Conservation (phyloP, 2,329 filamentous ascomycete species). For the Penicillium aurantiogriseum region DNA sequence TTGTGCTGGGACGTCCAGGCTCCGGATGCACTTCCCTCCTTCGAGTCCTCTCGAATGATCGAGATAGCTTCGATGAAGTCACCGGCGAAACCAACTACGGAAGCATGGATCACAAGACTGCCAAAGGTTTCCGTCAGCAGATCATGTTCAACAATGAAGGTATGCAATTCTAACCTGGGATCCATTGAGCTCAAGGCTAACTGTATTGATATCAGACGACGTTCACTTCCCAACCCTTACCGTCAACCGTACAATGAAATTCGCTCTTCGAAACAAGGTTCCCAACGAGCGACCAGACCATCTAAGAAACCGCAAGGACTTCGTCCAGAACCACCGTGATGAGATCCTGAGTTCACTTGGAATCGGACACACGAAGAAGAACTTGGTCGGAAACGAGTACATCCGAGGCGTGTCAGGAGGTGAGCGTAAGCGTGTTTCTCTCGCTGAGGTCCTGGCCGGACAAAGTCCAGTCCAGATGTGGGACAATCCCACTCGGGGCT, state of each 20-base stretch:
- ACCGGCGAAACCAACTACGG: constrained; percentile 54
- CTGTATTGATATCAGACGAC: constrained; percentile 48
- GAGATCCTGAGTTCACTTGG: constrained; percentile 35
- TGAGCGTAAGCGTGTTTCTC: constrained; percentile 66
- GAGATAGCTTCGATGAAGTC: constrained; percentile 58
- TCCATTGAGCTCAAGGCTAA: neutral
- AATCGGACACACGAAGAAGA: constrained; percentile 56
- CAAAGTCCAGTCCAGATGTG: constrained; percentile 58
- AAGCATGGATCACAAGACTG: constrained; percentile 50
- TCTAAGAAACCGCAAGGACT: constrained; percentile 27
- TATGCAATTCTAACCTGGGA: neutral
- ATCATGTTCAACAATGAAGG: constrained; percentile 70
- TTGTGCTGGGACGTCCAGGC: constrained; percentile 66
- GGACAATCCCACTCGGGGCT: constrained; percentile 65
- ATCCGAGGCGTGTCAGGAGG: constrained; percentile 66
- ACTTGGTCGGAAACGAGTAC: constrained; percentile 65
- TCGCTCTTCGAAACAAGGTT: constrained; percentile 59
- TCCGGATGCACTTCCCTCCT: constrained; percentile 70
- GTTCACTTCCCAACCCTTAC: constrained; percentile 72
- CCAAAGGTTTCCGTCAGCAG: constrained; percentile 45
- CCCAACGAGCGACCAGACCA: constrained; percentile 29
- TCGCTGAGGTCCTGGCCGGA: constrained; percentile 58
- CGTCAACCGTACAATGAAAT: constrained; percentile 70
- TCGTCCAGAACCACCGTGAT: constrained; percentile 32
- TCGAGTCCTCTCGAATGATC: constrained; percentile 65